These are phyloP conservation scores for Quercus engelmannii DNA, from an alignment of 306 rosid species.

Conservation along the genomic window DNA sequence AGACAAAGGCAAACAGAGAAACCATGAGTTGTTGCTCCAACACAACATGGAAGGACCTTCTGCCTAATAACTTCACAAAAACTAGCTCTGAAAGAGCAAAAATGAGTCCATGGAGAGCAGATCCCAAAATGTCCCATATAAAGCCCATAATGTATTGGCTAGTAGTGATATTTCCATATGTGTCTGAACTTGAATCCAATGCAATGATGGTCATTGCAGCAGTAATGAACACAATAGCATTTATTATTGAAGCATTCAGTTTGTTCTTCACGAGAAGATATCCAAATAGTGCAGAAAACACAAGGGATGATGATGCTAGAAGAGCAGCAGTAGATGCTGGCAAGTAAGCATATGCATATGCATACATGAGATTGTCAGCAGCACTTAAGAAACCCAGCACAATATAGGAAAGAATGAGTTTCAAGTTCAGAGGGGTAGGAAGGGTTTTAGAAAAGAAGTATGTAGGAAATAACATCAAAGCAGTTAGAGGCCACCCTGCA, in stretches of 20 bases:
- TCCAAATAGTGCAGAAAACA: constrained; percentile 76
- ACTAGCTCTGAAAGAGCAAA: constrained; percentile 85
- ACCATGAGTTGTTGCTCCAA: constrained; percentile 94
- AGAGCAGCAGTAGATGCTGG: constrained; percentile 94
- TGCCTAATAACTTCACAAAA: constrained; percentile 56
- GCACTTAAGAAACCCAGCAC: constrained; percentile 73
- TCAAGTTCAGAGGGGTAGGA: constrained; percentile 58
- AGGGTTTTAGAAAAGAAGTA: constrained; percentile 41
- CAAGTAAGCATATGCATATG: constrained; percentile 93
- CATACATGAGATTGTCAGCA: constrained; percentile 91
- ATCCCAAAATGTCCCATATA: constrained; percentile 81
- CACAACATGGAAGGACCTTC: constrained; percentile 83
- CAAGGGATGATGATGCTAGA: constrained; percentile 78
- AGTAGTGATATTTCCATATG: constrained; percentile 43
- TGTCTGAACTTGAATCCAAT: constrained; percentile 81
- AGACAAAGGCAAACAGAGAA: constrained; percentile 60
- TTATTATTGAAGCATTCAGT: constrained; percentile 61
- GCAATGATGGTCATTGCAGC: constrained; percentile 76
- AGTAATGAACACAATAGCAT: constrained; percentile 64
- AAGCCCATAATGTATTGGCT: constrained; percentile 69
- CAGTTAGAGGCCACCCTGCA: constrained; percentile 88
- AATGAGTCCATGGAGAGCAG: constrained; percentile 93
- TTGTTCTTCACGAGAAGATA: constrained; percentile 72
- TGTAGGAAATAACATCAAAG: constrained; percentile 60
- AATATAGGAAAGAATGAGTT: constrained; percentile 50